Percentiles rank a stretch among this genome's conserved stretches.
Conservation (phyloP, 2,329 filamentous ascomycete genomes). For the Epichloe gansuensis region DNA sequence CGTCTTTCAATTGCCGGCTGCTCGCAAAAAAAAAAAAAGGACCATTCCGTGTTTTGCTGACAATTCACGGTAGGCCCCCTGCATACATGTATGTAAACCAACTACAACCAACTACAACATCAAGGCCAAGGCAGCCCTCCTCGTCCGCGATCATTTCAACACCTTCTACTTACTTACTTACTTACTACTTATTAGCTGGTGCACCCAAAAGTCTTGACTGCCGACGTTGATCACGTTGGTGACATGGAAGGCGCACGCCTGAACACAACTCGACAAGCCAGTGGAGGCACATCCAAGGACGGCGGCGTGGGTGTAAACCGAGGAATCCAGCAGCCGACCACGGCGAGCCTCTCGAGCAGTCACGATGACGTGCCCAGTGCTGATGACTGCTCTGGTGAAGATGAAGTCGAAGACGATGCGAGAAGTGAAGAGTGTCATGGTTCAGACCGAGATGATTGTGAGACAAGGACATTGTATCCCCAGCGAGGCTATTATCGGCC, state of each 20-base stretch:
- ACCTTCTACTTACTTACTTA: too few relatives aligned
- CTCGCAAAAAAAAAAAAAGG: too few relatives aligned
- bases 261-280: neutral
- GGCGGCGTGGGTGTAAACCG: slow-evolving; percentile 21
- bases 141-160: too few relatives aligned
- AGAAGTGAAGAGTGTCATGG: slow-evolving; percentile 14
- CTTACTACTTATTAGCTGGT: neutral
- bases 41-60: too few relatives aligned
- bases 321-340: slow-evolving; percentile 21
- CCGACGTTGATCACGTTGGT: neutral
- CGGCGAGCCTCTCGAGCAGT: slow-evolving; percentile 25
- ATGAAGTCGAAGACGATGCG: too few relatives aligned
- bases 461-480: slow-evolving; percentile 33
- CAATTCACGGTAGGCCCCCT: too few relatives aligned
- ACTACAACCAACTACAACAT: too few relatives aligned
- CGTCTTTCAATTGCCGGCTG: too few relatives aligned
- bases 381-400: slow-evolving; percentile 12
- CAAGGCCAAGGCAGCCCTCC: too few relatives aligned
- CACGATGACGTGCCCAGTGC: slow-evolving; percentile 17
- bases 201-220: neutral
- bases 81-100: too few relatives aligned
- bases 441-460: slow-evolving; percentile 16
- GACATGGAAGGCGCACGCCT: neutral
- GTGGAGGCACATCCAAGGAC: neutral
- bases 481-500: slow-evolving; percentile 27